Conservation (phyloP, 768 basidiomycete genomes). For the Naematelia aurantialba region DNA sequence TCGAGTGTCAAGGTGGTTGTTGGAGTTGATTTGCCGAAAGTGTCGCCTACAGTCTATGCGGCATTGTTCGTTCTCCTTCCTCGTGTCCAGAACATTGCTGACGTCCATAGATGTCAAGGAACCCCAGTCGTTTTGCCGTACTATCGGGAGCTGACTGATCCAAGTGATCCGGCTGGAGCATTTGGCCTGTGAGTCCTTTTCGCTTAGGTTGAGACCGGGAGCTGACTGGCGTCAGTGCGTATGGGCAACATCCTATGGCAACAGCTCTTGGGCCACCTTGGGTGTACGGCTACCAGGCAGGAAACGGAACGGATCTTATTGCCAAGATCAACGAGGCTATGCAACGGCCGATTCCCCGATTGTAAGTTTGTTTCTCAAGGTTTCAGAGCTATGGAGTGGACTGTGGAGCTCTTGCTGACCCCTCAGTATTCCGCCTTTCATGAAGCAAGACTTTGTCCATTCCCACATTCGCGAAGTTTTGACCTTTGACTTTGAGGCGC, state of each 20-base stretch:
- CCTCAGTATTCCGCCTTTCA: background rate
- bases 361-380: constrained; percentile 28
- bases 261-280: constrained; percentile 42
- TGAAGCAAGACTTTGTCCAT: background rate
- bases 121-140: constrained; percentile 46
- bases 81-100: background rate
- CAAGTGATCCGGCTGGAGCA: background rate
- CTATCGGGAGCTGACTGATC: constrained; percentile 1
- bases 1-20: constrained; percentile 39
- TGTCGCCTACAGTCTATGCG: constrained; percentile 46
- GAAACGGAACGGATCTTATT: constrained; percentile 37
- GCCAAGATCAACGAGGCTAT: constrained; percentile 33
- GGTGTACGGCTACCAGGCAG: constrained; percentile 39
- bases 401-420: background rate
- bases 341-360: constrained; percentile 38
- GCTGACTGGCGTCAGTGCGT: background rate
- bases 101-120: constrained; percentile 37
- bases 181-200: background rate
- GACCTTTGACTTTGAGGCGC: background rate
- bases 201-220: background rate
- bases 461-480: background rate
- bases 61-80: constrained; percentile 45
- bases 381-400: background rate
- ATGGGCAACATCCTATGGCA: constrained; percentile 44
- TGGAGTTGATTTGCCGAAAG: constrained; percentile 41